Percentiles rank a stretch among this genome's conserved stretches.
phyloP scores from a whole-genome alignment of 1,284 basidiomycete genomes.

The Boletus smithii region DNA sequence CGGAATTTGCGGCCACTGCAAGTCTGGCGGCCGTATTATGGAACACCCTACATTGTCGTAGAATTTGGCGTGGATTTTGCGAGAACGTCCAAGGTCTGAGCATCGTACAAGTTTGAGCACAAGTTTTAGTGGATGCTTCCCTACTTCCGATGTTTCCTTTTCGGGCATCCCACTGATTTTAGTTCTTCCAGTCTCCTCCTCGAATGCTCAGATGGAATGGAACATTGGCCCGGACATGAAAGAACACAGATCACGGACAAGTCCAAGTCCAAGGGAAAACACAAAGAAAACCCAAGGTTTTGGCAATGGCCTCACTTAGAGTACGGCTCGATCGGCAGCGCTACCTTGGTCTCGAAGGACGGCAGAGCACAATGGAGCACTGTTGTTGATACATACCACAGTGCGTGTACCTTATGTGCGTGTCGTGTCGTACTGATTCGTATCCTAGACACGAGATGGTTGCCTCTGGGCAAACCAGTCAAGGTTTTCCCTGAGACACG shows the following conservation, averaged over 20 bases:
- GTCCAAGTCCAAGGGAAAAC: constrained; percentile 25
- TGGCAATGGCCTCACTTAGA: constrained; percentile 53
- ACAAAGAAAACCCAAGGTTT: constrained; percentile 8
- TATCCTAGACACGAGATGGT: constrained; percentile 22
- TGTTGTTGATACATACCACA: constrained; percentile 32
- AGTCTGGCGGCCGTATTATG: constrained; percentile 38
- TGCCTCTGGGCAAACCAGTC: constrained; percentile 30
- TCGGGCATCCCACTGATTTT: constrained; percentile 7
- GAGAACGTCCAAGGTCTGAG: constrained; percentile 48
- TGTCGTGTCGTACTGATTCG: constrained; percentile 3
- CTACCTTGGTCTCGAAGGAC: constrained; percentile 45
- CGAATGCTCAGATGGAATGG: too few species aligned
- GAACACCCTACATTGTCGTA: constrained; percentile 37
- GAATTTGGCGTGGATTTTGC: constrained; percentile 34
- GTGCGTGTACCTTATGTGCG: constrained; percentile 17
- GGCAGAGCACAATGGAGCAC: constrained; percentile 55
- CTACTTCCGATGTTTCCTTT: constrained; percentile 20
- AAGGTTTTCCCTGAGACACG: constrained; percentile 58
- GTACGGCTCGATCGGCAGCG: constrained; percentile 51
- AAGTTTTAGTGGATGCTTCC: constrained; percentile 7
- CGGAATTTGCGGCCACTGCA: constrained; percentile 34
- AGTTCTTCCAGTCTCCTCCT: too few species aligned
- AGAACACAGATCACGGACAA: constrained; percentile 11
- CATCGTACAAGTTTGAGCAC: constrained; percentile 38
- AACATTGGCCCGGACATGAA: constrained; percentile 58